A percentile compares a stretch with the other conserved stretches of the same genome.
Conservation (phyloP, 306 rosid genomes). For the Acacia crassicarpa region DNA sequence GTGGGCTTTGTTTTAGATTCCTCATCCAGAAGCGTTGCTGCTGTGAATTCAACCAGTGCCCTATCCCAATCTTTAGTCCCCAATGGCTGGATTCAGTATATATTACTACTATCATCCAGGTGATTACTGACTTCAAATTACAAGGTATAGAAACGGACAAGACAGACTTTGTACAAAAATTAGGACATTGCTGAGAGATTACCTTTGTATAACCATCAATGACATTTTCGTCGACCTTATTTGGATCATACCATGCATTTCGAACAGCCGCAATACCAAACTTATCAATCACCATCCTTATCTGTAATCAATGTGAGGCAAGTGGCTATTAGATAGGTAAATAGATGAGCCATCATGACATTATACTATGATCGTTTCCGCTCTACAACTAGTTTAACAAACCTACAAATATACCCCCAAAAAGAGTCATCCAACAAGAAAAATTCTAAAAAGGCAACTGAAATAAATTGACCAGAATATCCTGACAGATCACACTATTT, state of each 20-base stretch:
- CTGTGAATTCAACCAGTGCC: constrained; percentile 83
- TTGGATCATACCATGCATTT: constrained; percentile 84
- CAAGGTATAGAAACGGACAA: neutral
- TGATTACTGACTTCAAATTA: constrained; percentile 35
- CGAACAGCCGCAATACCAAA: constrained; percentile 73
- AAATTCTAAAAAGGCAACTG: neutral
- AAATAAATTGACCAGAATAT: constrained; percentile 7
- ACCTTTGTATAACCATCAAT: constrained; percentile 87
- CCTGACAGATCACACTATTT: neutral
- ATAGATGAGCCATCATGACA: constrained; percentile 16
- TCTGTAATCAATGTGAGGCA: constrained; percentile 44
- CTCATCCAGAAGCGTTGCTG: constrained; percentile 76
- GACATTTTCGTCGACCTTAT: constrained; percentile 57
- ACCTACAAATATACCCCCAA: constrained; percentile 15
- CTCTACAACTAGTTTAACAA: constrained; percentile 10
- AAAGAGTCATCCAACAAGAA: constrained; percentile 8
- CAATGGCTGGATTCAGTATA: constrained; percentile 66
- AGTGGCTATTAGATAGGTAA: constrained; percentile 32
- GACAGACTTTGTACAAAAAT: neutral
- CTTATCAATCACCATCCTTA: constrained; percentile 69
- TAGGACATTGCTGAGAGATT: constrained; percentile 14
- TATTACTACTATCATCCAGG: constrained; percentile 22
- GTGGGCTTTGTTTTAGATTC: constrained; percentile 62
- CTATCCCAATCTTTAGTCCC: constrained; percentile 88
- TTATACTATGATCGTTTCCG: neutral